Conservation (phyloP, 2,329 filamentous ascomycete species). For the Alternaria sp. region DNA sequence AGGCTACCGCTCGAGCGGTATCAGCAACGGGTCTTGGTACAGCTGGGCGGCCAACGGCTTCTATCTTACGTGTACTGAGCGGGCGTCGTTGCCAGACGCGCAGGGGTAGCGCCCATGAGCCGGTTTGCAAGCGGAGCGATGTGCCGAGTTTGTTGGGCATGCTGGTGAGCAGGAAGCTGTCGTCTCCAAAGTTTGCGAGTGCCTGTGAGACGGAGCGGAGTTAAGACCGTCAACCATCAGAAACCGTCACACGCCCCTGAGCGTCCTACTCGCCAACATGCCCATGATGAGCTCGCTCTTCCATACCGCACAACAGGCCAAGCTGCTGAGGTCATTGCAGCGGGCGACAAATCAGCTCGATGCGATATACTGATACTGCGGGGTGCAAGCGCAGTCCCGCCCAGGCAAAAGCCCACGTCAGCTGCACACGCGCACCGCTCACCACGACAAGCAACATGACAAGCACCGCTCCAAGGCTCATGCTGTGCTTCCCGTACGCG, state of each 20-base stretch:
- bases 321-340: neutral
- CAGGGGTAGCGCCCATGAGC: neutral
- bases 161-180: neutral
- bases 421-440: constrained; percentile 27
- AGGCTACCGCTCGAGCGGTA: constrained; percentile 8
- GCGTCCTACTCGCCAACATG: neutral
- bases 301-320: neutral
- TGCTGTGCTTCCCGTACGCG: constrained; percentile 16
- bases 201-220: neutral
- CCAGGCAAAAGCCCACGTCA: constrained; percentile 30
- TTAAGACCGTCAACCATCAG: neutral
- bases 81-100: constrained; percentile 29
- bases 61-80: neutral
- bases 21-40: constrained; percentile 22
- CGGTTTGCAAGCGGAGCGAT: too few relatives aligned
- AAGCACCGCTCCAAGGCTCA: constrained; percentile 23
- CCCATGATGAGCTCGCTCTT: neutral
- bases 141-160: neutral
- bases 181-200: neutral
- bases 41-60: constrained; percentile 18
- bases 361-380: neutral
- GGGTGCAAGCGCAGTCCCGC: constrained; percentile 10
- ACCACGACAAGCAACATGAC: constrained; percentile 30
- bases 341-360: neutral
- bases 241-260: neutral